Percentiles rank a stretch among this genome's conserved stretches.
Evolutionary conservation across 257 asterid genomes (phyloP).

Genomic region (Apocynum venetum): DNA sequence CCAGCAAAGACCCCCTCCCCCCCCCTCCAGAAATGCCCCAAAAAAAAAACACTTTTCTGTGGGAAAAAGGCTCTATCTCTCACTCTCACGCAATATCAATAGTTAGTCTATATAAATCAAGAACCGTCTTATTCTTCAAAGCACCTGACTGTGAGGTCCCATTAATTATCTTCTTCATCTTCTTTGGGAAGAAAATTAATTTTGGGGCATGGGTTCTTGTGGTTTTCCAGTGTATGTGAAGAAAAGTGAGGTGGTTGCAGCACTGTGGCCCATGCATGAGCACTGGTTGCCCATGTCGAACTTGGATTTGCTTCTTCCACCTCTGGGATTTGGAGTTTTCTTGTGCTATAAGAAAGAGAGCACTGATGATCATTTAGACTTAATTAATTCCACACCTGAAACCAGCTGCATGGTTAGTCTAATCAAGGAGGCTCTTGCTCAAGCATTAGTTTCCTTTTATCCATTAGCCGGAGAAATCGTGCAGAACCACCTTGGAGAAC

Average conservation of each 20-base stretch:
- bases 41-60: no score
- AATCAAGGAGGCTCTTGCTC: slow-evolving; percentile 38
- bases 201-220: slow-evolving; percentile 29
- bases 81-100: no score
- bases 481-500: slow-evolving; percentile 44
- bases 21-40: no score
- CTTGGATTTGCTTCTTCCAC: slow-evolving; percentile 57
- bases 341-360: slow-evolving; percentile 33
- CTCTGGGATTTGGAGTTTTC: slow-evolving; percentile 50
- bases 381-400: slow-evolving; percentile 4
- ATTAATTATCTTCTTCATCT: neutral
- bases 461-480: slow-evolving; percentile 56
- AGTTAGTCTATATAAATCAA: no score
- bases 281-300: slow-evolving; percentile 57
- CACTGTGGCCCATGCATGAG: slow-evolving; percentile 42
- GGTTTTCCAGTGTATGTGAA: slow-evolving; percentile 31
- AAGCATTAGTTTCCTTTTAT: slow-evolving; percentile 40
- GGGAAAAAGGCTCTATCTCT: no score
- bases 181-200: neutral
- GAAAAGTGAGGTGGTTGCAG: slow-evolving; percentile 47
- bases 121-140: no score
- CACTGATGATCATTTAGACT: neutral
- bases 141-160: neutral
- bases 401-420: slow-evolving; percentile 16
- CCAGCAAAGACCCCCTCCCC: no score